Evolutionary conservation across 2,329 filamentous ascomycete species (phyloP).

Genomic region (Pyricularia sp.): DNA sequence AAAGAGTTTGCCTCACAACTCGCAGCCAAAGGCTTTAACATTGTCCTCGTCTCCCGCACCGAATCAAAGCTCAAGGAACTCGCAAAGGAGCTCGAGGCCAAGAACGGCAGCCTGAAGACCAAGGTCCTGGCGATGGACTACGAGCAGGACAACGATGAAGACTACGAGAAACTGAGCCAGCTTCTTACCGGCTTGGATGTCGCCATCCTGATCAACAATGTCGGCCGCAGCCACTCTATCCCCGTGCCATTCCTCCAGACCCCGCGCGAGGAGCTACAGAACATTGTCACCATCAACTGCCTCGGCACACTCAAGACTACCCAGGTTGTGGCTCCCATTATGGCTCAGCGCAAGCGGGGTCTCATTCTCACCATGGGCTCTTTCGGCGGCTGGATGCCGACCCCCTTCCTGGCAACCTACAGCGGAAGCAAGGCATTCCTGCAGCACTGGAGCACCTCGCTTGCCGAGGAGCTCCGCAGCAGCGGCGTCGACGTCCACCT

Average conservation of each 20-base stretch:
- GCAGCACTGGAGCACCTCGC: constrained; percentile 86
- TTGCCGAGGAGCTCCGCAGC: constrained; percentile 73
- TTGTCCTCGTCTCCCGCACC: constrained; percentile 93
- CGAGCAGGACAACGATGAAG: constrained; percentile 63
- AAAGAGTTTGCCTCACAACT: constrained; percentile 93
- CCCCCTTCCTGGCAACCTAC: constrained; percentile 89
- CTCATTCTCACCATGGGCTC: constrained; percentile 96
- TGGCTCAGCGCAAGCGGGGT: constrained; percentile 75
- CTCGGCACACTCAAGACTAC: constrained; percentile 82
- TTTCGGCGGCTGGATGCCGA: constrained; percentile 86
- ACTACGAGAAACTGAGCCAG: constrained; percentile 66
- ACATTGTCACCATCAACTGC: constrained; percentile 95
- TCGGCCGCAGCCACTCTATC: constrained; percentile 88
- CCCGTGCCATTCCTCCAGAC: constrained; percentile 84
- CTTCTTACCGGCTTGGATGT: constrained; percentile 68
- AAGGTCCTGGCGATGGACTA: constrained; percentile 91
- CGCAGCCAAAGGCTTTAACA: constrained; percentile 84
- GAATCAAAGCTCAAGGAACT: constrained; percentile 78
- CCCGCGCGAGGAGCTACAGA: constrained; percentile 65
- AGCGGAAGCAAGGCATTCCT: constrained; percentile 97
- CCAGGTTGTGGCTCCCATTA: constrained; percentile 72
- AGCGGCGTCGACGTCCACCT: constrained; percentile 84
- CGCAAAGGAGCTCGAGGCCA: constrained; percentile 62
- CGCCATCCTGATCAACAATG: constrained; percentile 90
- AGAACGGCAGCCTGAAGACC: constrained; percentile 58